Conservation (phyloP, 805 yeast species). For the Yamadazyma ubonensis region DNA sequence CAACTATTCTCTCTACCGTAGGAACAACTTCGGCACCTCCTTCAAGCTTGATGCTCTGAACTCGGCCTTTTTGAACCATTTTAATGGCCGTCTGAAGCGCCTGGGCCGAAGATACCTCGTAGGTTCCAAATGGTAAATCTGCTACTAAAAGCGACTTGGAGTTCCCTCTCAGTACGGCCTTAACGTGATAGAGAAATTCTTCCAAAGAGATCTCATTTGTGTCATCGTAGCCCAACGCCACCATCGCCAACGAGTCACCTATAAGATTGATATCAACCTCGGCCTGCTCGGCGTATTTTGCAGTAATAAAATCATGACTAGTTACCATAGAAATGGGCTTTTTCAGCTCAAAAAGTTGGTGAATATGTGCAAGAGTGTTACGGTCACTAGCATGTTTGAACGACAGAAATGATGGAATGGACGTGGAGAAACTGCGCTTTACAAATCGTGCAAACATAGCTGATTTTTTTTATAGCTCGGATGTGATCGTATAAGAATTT, state of each 20-base stretch:
- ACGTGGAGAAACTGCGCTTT: not conserved
- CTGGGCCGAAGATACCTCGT: constrained; percentile 60
- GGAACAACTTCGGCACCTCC: constrained; percentile 63
- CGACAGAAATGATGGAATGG: constrained; percentile 3
- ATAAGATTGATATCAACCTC: constrained; percentile 70
- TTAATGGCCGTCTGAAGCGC: constrained; percentile 60
- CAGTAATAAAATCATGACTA: constrained; percentile 85
- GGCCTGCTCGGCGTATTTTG: constrained; percentile 62
- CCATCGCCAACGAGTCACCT: constrained; percentile 95
- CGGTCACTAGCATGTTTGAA: constrained; percentile 15
- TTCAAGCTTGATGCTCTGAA: constrained; percentile 80
- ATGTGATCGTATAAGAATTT: constrained; percentile 1
- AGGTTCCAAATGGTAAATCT: constrained; percentile 88
- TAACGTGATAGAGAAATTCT: constrained; percentile 74
- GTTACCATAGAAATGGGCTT: constrained; percentile 55
- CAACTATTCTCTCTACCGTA: constrained; percentile 54
- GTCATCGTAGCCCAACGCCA: constrained; percentile 74
- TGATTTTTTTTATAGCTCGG: constrained; percentile 1
- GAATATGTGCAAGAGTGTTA: constrained; percentile 24
- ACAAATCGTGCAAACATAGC: not conserved
- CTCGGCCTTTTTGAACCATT: constrained; percentile 55
- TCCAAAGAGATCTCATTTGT: constrained; percentile 76
- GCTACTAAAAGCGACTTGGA: constrained; percentile 66
- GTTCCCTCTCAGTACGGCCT: constrained; percentile 74
- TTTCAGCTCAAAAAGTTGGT: constrained; percentile 17